These are phyloP conservation scores for Fusarium sp. DNA, from an alignment of 2,329 filamentous ascomycete genomes.

Conservation along the genomic window DNA sequence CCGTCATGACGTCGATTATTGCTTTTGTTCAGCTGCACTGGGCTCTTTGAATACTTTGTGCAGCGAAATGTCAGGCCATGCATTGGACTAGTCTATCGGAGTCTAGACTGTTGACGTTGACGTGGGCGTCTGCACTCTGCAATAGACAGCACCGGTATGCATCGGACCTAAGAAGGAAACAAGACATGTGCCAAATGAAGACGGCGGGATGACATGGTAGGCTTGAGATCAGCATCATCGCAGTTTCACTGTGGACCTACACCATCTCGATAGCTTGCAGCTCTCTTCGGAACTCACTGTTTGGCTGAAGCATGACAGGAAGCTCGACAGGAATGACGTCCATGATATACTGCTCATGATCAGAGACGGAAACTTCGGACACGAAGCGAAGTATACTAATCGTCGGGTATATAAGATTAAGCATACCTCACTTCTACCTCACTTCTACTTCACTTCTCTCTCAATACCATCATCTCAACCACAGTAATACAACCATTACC, in stretches of 20 bases:
- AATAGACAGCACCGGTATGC: background rate
- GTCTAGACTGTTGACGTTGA: conserved; percentile 9
- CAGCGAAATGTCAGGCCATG: background rate
- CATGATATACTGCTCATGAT: conserved; percentile 30
- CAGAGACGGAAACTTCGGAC: conserved; percentile 16
- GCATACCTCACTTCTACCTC: conserved; percentile 1
- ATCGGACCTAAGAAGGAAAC: conserved; percentile 11
- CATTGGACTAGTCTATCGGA: background rate
- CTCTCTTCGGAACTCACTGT: conserved; percentile 9
- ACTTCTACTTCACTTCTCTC: background rate
- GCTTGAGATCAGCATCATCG: conserved; percentile 30
- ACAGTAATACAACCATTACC: background rate
- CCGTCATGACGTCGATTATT: conserved; percentile 26
- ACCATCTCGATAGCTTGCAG: conserved; percentile 1
- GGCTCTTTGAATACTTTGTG: background rate
- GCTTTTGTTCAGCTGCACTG: conserved; percentile 27
- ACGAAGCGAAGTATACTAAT: background rate
- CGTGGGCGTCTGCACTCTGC: background rate
- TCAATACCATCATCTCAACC: background rate
- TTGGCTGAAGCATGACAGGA: conserved; percentile 1
- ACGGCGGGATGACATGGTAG: conserved; percentile 42
- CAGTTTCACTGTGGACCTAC: background rate
- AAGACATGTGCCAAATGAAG: conserved; percentile 28
- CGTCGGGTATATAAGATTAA: conserved; percentile 33
- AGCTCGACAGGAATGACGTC: conserved; percentile 30